phyloP scores from a whole-genome alignment of 2,329 filamentous ascomycete species.

The Monosporascus sp. region DNA sequence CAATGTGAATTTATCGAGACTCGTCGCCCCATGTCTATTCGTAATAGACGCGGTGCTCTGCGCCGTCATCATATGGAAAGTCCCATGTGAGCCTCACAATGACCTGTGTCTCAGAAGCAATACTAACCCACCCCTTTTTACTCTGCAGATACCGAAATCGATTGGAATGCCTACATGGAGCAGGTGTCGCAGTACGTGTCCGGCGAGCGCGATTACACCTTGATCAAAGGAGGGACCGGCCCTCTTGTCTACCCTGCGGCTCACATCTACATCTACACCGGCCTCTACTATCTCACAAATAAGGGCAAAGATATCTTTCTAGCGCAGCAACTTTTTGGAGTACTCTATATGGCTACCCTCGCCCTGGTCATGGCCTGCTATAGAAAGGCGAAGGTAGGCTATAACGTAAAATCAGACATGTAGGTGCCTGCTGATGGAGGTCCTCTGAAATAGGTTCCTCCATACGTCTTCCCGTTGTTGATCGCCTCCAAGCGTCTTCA shows the following conservation, averaged over 20 bases:
- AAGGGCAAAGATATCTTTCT: slow-evolving; percentile 68
- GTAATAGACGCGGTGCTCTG: slow-evolving; percentile 68
- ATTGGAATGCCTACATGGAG: slow-evolving; percentile 97
- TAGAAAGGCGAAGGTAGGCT: slow-evolving; percentile 58
- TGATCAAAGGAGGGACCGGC: slow-evolving; percentile 82
- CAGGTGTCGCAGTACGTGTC: slow-evolving; percentile 74
- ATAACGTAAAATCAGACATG: neutral
- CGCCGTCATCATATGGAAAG: slow-evolving; percentile 67
- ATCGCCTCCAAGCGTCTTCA: slow-evolving; percentile 88
- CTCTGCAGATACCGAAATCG: slow-evolving; percentile 81
- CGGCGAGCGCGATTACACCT: slow-evolving; percentile 83
- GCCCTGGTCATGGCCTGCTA: slow-evolving; percentile 80
- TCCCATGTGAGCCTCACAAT: slow-evolving; percentile 62
- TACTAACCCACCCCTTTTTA: neutral
- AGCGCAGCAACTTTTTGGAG: slow-evolving; percentile 80
- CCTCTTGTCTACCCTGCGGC: slow-evolving; percentile 92
- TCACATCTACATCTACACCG: slow-evolving; percentile 86
- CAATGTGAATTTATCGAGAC: slow-evolving; percentile 39
- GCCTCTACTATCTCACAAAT: slow-evolving; percentile 72
- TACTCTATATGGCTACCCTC: slow-evolving; percentile 71
- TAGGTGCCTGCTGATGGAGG: slow-evolving; percentile 4
- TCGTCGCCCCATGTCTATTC: slow-evolving; percentile 57
- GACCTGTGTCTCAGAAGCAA: no score
- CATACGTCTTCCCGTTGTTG: slow-evolving; percentile 80
- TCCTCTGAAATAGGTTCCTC: slow-evolving; percentile 55